Evolutionary conservation across 352 stramenopile species (phyloP), one percentile per base, ranked within the genome.

Genomic region (Globisporangium iwayamae): DNA sequence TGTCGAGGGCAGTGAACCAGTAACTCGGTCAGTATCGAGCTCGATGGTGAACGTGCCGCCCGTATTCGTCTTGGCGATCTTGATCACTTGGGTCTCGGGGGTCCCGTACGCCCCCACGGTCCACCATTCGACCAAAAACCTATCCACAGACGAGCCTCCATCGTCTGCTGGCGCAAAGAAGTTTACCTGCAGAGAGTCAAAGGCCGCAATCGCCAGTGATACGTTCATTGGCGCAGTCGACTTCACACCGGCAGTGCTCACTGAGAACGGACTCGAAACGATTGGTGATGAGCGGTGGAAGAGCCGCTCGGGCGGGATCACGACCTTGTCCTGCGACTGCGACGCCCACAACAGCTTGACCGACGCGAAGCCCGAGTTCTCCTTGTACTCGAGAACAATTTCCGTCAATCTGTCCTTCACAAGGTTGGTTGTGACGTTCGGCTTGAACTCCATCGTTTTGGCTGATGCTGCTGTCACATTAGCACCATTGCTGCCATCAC

Each of bases 341-440:
- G 90, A 98, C 34, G 83, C 69, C 95, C 96, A 99, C 25, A 86
- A 67, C 0, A 99, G 73, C 46, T 83, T 76, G 54, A 96, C 79
- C 13, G 79, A 81, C 0, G 92, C 95, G 20, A 86, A 67, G 1
- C 90, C 96, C 7, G 82, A 81, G 71, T 98, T 96, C 57, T 98
- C 93, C 13, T 93, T 81, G 70, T 97, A 98, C 70, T 99, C 96
- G 20, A 99, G 73, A 38, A 94, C 88, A 43, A 98, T 92, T 48
- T 81, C 55, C 18, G 87, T 75, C 13, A 98, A 62, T 11, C 88
- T 85, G 57, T 91, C 86, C 39, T 91, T 91, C 4, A 88, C 73
- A 5, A 98, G 72, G 7, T 68, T 8, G n/a, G 79, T 62, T 6
- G 72, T 64, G 20, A 65, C 30, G 70, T 96, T 69, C 2, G 74